Percentiles rank a stretch among this genome's conserved stretches.
Evolutionary conservation across 2,329 filamentous ascomycete genomes (phyloP).

Genomic region (Nigrospora oryzae): DNA sequence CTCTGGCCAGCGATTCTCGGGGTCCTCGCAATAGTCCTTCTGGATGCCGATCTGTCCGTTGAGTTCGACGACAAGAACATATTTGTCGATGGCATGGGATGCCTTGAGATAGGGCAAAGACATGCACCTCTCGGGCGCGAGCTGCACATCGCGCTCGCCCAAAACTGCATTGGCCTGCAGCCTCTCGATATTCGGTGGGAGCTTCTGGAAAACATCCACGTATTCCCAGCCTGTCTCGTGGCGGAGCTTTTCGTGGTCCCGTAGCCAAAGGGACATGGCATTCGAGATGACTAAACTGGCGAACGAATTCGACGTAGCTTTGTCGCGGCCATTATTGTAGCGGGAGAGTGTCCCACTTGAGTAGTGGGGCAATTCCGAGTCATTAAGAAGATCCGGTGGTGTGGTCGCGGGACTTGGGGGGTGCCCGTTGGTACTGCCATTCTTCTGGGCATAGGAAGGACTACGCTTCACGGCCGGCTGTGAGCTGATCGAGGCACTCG

Average conservation of each 20-base stretch:
- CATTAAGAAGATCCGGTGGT: slow-evolving; percentile 55
- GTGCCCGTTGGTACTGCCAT: slow-evolving; percentile 47
- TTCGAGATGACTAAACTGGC: slow-evolving; percentile 68
- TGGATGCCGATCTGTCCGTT: slow-evolving; percentile 71
- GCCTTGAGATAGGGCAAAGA: slow-evolving; percentile 62
- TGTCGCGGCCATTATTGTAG: slow-evolving; percentile 53
- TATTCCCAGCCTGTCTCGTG: slow-evolving; percentile 58
- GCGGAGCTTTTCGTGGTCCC: slow-evolving; percentile 60
- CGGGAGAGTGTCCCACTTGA: slow-evolving; percentile 68
- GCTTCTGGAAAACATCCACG: slow-evolving; percentile 59
- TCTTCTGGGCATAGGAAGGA: slow-evolving; percentile 55
- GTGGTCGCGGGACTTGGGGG: slow-evolving; percentile 71
- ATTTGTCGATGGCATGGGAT: slow-evolving; percentile 43
- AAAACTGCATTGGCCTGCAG: slow-evolving; percentile 35
- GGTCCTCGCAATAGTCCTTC: slow-evolving; percentile 60
- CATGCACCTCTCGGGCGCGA: slow-evolving; percentile 45
- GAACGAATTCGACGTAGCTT: slow-evolving; percentile 67
- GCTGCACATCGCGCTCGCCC: slow-evolving; percentile 40
- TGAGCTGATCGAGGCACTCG: slow-evolving; percentile 69
- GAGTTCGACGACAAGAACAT: slow-evolving; percentile 58
- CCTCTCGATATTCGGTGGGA: slow-evolving; percentile 33
- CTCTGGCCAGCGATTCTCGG: slow-evolving; percentile 60
- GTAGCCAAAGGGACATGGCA: slow-evolving; percentile 69
- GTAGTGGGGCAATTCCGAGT: slow-evolving; percentile 59
- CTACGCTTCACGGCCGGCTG: slow-evolving; percentile 52